A percentile compares a stretch with the other conserved stretches of the same genome.
Evolutionary conservation across 805 yeast species (phyloP).

Genomic region (Wickerhamomyces hampshirensis): DNA sequence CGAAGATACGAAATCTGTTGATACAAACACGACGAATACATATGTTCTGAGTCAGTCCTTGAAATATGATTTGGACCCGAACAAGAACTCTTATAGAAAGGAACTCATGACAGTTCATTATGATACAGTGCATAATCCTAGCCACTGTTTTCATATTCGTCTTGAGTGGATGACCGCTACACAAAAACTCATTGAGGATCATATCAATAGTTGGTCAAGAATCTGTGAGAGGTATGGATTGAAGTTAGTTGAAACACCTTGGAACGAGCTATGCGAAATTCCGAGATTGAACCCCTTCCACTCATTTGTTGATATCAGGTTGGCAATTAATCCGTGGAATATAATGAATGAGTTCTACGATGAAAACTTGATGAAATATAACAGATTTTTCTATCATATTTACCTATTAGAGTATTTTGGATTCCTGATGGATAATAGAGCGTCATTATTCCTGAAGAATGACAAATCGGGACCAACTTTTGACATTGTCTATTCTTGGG

Average conservation of each 20-base stretch:
- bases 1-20: neutral
- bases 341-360: constrained; percentile 46
- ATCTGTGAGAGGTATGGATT: constrained; percentile 84
- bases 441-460: constrained; percentile 57
- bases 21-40: constrained; percentile 12
- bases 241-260: constrained; percentile 80
- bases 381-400: constrained; percentile 71
- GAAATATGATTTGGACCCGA: constrained; percentile 71
- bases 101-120: constrained; percentile 82
- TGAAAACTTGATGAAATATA: constrained; percentile 38
- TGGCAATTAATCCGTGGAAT: constrained; percentile 69
- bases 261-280: constrained; percentile 76
- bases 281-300: constrained; percentile 83
- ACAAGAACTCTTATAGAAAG: constrained; percentile 63
- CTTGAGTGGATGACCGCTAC: constrained; percentile 93
- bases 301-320: constrained; percentile 65
- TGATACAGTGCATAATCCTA: constrained; percentile 90
- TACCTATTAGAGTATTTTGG: constrained; percentile 65
- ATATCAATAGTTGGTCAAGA: constrained; percentile 71
- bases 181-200: constrained; percentile 76
- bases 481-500: constrained; percentile 87
- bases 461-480: constrained; percentile 32
- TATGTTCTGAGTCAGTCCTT: constrained; percentile 66
- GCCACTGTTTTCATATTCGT: constrained; percentile 87
- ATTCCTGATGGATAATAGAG: constrained; percentile 76